Conservation (phyloP, 2,329 filamentous ascomycete genomes). For the Tolypocladium pustulatum region DNA sequence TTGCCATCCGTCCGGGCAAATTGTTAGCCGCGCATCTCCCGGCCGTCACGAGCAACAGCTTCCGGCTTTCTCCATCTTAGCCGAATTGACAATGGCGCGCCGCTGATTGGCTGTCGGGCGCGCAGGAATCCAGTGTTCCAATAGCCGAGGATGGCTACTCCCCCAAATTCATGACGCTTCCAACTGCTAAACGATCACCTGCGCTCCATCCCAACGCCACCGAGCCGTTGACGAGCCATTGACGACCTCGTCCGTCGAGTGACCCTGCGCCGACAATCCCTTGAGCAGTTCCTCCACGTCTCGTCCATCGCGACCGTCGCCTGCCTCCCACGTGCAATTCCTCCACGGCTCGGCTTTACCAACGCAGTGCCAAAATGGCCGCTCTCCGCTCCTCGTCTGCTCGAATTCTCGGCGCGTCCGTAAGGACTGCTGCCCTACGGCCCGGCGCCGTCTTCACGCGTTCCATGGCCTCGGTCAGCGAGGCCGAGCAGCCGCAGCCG, state of each 20-base stretch:
- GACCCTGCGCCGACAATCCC: not conserved
- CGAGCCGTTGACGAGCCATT: not conserved
- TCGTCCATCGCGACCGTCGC: not conserved
- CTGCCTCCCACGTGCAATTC: not conserved
- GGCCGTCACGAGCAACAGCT: slow-evolving; percentile 3
- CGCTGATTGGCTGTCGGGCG: slow-evolving; percentile 7
- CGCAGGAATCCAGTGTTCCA: slow-evolving; percentile 2
- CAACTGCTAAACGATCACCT: not conserved
- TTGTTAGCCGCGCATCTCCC: not conserved
- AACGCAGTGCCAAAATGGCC: slow-evolving; percentile 32
- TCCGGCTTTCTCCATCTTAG: slow-evolving; percentile 17
- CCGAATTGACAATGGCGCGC: slow-evolving; percentile 18
- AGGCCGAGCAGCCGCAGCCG: slow-evolving; percentile 49
- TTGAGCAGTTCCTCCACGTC: not conserved
- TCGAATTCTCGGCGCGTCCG: slow-evolving; percentile 38
- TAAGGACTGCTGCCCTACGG: slow-evolving; percentile 24
- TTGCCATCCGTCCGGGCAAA: not conserved
- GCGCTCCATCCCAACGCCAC: not conserved
- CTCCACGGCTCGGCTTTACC: not conserved
- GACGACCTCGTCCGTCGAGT: not conserved
- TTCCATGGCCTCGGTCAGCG: slow-evolving; percentile 44
- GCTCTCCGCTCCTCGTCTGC: slow-evolving; percentile 49
- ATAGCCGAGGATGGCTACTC: slow-evolving; percentile 9
- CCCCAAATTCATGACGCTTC: slow-evolving; percentile 2
- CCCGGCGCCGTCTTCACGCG: slow-evolving; percentile 33